Evolutionary conservation across 805 yeast genomes (phyloP), one percentile per base, ranked within the genome.

Genomic region (Ogataea trehalophila): DNA sequence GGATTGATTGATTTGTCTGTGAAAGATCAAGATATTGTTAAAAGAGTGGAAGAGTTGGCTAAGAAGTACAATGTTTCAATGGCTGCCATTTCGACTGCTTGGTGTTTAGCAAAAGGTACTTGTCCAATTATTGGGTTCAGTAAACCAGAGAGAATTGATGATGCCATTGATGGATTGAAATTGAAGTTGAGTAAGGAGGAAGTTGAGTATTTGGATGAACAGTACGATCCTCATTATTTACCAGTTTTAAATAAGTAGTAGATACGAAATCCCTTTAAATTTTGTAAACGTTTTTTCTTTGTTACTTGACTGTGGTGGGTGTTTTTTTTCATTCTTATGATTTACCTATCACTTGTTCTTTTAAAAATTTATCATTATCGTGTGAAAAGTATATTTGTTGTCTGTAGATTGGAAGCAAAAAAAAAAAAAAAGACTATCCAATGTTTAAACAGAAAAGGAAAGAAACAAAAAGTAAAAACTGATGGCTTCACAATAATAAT

Each of bases 101-200:
- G 83, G 84, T 67, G 67, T 0, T 29, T 76, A 2, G 45, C 67
- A 41, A 79, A 79, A 56, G 80, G 79, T 15, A 59, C 66, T 20
- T 46, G 55, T 44, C 84, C 85, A 23, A 79, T 80, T 48, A 72
- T 80, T n/a, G 85, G 85, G 4, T 46, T 79, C 42, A 70, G 65
- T 53, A 69, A 69, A 18, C 64, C 61, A 23, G 67, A 67, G 54
- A 68, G 84, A 49, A 69, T 81, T n/a, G 77, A 77, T 33, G 85
- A 79, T 45, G 74, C 75, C 1, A 40, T 77, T 20, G 61, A 50
- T 8, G 77, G 80, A 7, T 45, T 73, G 17, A 57, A 62, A 17
- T 58, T 77, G 22, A 55, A 63, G 43, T 60, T 80, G 39, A 62
- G 71, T 6, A 65, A 54, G 4, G 71, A 67, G 17, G 72, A 70